Conservation (phyloP, 2,329 filamentous ascomycete genomes). For the Incumbomyces lentus region DNA sequence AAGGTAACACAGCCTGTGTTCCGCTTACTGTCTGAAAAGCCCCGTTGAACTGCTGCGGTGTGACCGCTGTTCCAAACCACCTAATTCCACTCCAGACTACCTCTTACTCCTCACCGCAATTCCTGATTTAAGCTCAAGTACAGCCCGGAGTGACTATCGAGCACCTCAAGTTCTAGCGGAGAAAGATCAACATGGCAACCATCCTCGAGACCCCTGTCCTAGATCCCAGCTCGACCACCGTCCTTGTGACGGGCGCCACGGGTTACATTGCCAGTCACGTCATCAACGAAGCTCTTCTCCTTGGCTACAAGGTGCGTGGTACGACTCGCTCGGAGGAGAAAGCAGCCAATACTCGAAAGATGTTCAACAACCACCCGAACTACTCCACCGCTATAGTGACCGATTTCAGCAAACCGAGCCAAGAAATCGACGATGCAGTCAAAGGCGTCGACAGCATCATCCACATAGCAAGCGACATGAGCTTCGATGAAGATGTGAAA, state of each 20-base stretch:
- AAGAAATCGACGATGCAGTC: constrained; percentile 22
- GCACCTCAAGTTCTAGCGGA: no score
- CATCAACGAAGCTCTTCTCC: constrained; percentile 24
- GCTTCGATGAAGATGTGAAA: constrained; percentile 27
- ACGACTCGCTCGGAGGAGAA: constrained; percentile 31
- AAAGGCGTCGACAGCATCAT: constrained; percentile 28
- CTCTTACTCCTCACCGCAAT: no score
- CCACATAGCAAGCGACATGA: constrained; percentile 23
- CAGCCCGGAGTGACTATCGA: no score
- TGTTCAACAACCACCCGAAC: constrained; percentile 23
- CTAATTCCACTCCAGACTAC: no score
- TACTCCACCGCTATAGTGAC: constrained; percentile 28
- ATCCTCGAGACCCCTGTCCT: neutral
- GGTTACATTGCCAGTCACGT: constrained; percentile 38
- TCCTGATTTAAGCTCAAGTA: no score
- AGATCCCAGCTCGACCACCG: neutral
- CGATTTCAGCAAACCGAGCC: constrained; percentile 24
- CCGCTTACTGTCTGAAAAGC: no score
- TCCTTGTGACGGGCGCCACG: constrained; percentile 40
- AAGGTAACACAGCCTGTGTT: no score
- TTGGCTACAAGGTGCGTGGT: constrained; percentile 38
- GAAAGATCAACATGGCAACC: no score
- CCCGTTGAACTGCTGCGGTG: no score
- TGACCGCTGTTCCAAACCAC: no score
- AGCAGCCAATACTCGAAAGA: constrained; percentile 16